phyloP scores from a whole-genome alignment of 768 basidiomycete genomes.

The Asterophora parasitica region DNA sequence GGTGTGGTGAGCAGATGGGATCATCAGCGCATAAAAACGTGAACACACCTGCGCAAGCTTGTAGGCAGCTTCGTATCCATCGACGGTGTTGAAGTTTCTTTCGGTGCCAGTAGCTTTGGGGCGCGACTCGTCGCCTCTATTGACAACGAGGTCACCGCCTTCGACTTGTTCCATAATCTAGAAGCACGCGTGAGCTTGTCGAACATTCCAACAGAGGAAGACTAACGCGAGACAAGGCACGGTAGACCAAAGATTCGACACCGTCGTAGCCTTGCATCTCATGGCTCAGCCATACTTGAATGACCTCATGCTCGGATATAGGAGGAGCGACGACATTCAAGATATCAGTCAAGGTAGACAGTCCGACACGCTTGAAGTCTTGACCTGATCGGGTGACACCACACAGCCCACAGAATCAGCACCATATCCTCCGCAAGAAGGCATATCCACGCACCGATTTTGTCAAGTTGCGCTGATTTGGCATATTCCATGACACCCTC shows the following conservation, averaged over 20 bases:
- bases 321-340: constrained; percentile 97
- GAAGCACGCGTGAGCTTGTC: not conserved
- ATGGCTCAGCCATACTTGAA: constrained; percentile 92
- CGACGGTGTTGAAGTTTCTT: constrained; percentile 77
- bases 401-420: constrained; percentile 3
- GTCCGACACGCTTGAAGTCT: constrained; percentile 83
- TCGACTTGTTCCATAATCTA: constrained; percentile 94
- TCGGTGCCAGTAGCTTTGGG: constrained; percentile 53
- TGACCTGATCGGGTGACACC: constrained; percentile 31
- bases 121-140: constrained; percentile 71
- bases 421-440: not conserved
- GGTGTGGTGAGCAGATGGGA: not conserved
- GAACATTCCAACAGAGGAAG: not conserved
- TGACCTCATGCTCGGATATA: constrained; percentile 97
- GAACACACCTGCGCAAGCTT: constrained; percentile 73
- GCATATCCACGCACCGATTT: constrained; percentile 56
- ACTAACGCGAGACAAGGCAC: constrained; percentile 73
- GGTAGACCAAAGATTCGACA: constrained; percentile 90
- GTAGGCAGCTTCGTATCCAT: constrained; percentile 78
- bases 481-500: constrained; percentile 85
- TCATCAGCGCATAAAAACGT: constrained; percentile 6
- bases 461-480: constrained; percentile 85
- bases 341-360: constrained; percentile 87
- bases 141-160: constrained; percentile 87
- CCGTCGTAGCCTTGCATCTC: constrained; percentile 98